A percentile compares a stretch with the other conserved stretches of the same genome.
These are phyloP conservation scores for Marasmius oreades DNA, from an alignment of 1,284 basidiomycete species.

Conservation along the genomic window DNA sequence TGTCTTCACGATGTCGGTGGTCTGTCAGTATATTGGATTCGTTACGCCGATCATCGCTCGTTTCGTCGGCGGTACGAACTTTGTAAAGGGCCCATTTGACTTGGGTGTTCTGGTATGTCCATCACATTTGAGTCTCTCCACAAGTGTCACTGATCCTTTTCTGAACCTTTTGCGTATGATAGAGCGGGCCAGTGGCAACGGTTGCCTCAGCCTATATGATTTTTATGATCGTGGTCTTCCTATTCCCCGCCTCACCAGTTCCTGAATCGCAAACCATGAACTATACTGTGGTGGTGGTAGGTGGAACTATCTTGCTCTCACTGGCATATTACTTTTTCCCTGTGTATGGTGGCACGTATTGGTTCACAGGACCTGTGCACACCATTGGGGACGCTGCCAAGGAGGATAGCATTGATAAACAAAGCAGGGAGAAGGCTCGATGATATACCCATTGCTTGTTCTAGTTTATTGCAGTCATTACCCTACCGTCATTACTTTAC, in stretches of 20 bases:
- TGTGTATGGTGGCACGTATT: constrained; percentile 21
- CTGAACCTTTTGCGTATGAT: neutral
- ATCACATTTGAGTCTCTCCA: no score
- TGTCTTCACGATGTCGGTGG: constrained; percentile 43
- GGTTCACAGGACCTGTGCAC: constrained; percentile 23
- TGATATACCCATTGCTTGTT: no score
- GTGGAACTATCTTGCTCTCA: constrained; percentile 16
- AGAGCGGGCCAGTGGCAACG: constrained; percentile 24
- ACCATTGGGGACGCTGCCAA: no score
- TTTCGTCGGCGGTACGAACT: constrained; percentile 22
- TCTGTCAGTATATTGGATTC: constrained; percentile 43
- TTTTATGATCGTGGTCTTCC: constrained; percentile 25
- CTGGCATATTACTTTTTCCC: constrained; percentile 22
- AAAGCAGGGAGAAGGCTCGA: no score
- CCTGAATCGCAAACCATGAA: constrained; percentile 23
- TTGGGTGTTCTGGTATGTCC: constrained; percentile 14
- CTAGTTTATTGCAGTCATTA: no score
- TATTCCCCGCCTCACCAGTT: constrained; percentile 22
- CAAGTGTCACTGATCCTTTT: neutral
- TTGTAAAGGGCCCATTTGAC: constrained; percentile 15
- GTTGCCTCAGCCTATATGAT: constrained; percentile 26
- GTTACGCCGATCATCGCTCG: constrained; percentile 28
- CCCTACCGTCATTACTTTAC: no score
- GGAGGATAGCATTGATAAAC: no score
- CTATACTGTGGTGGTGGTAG: constrained; percentile 26